Base-by-base conservation (phyloP, 2,329 filamentous ascomycete genomes). In the Diaporthe helianthi region DNA sequence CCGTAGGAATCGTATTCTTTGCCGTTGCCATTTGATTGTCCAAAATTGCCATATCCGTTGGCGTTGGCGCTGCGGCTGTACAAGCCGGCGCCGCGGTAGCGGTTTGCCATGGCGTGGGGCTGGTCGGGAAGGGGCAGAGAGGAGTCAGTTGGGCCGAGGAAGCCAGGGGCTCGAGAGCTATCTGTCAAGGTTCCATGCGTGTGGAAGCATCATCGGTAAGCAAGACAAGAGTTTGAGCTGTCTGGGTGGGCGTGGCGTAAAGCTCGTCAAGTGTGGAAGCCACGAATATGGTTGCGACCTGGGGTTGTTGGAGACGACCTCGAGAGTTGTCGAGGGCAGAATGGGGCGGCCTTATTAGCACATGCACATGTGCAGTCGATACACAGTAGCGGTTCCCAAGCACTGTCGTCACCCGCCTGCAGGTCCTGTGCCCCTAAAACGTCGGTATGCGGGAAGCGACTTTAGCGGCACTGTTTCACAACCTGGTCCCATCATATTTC, bases 61-160 rank as follows among this genome's bases (percentile, higher is more conserved):
- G 81, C 78, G 68, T 80, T 79, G 72, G 80, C 81, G 72, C 80
- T 83, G 55, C 55, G 54, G 65, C 33, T 44, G 77, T 81, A 83
- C 68, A 84, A 76, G 71, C 76, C 79, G 75, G 84, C 76, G 71
- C 76, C 79, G 75, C 82, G 84, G 78, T 84, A 85, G 74, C 85
- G 82, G 77, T 83, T 83, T 73, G 85, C 80, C 86, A 87, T 87
- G 77, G 69, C 80, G 74, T 65, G 55, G 67, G 69, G 69, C 69
- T 52, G 66, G 46, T 64, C 26, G 55, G 15, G 15, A 41, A 19
- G 61, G 61, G 55, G 46, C 53, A 52, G 51, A 26, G 22, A 22
- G 36, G 49, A 41, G 54, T 52, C 38, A 60, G 19, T 61, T 24
- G 55, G 44, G n/a, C 36, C 26, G 44, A 13, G n/a, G 41, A 31